phyloP scores from a whole-genome alignment of 305 asterid genomes.

The Fraxinus xanthoxyloides region DNA sequence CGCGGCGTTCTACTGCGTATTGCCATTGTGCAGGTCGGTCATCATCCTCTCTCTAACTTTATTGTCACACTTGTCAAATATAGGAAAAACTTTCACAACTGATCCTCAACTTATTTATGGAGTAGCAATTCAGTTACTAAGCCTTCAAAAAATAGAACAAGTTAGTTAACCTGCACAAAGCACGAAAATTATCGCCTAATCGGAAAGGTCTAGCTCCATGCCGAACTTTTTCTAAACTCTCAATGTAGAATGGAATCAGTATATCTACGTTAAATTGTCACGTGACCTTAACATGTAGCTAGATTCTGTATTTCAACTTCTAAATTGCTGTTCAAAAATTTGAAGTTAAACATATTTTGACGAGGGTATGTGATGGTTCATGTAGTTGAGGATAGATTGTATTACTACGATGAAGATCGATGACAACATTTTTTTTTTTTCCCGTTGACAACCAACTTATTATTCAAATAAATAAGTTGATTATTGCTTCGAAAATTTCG shows the following conservation, averaged over 20 bases:
- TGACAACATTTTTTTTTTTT: neutral
- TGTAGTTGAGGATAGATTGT: neutral
- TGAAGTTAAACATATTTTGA: neutral
- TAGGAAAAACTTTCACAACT: neutral
- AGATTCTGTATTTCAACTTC: neutral
- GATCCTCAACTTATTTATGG: neutral
- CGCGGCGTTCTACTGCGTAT: conserved; percentile 51
- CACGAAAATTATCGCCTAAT: neutral
- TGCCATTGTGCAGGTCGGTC: conserved; percentile 61
- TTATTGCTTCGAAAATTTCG: neutral
- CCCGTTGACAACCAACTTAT: too few species aligned
- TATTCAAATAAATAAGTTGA: neutral
- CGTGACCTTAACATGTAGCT: neutral
- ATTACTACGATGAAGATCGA: neutral
- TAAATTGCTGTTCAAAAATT: neutral
- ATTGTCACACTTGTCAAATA: neutral
- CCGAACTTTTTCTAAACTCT: neutral
- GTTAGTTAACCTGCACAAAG: neutral
- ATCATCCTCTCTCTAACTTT: neutral
- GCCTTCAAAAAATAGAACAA: neutral
- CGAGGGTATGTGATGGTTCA: neutral
- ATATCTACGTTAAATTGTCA: neutral
- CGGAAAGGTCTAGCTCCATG: neutral
- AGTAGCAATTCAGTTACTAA: neutral
- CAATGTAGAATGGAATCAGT: neutral